Percentiles rank a stretch among this genome's conserved stretches.
Evolutionary conservation across 2,329 filamentous ascomycete species (phyloP).

Genomic region (Ophiostoma novo-ulmi): DNA sequence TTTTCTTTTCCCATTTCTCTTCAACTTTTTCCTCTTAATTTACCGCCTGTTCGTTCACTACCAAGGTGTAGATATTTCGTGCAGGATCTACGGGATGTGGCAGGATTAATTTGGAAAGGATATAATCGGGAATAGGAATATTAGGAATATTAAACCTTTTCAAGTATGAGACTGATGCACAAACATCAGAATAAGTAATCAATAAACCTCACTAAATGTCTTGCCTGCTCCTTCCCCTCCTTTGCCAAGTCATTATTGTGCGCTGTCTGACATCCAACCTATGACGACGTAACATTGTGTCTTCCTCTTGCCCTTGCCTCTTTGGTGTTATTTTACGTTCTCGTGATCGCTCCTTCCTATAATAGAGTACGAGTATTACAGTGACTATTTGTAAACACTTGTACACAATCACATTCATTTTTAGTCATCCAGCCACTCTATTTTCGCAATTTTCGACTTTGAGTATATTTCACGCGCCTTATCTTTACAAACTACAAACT

Average conservation of each 20-base stretch:
- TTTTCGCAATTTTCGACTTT: not conserved
- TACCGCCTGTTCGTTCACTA: not conserved
- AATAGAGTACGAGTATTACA: no score
- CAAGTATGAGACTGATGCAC: no score
- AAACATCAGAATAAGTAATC: not conserved
- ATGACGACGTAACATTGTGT: slow-evolving; percentile 5
- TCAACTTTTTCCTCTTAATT: not conserved
- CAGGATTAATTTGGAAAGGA: not conserved
- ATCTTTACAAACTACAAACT: not conserved
- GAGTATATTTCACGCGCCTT: not conserved
- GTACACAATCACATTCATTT: no score
- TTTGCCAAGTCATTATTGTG: not conserved
- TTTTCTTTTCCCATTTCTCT: not conserved
- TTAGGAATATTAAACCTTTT: no score
- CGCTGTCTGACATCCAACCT: no score
- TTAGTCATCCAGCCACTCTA: not conserved
- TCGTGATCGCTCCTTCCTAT: no score
- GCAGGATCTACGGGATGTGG: not conserved
- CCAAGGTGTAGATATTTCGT: not conserved
- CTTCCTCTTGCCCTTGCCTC: not conserved
- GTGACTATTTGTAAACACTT: no score
- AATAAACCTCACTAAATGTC: not conserved
- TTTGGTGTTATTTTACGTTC: not conserved
- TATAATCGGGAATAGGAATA: no score
- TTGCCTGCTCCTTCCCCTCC: not conserved